Evolutionary conservation across 1,284 basidiomycete genomes (phyloP).

Genomic region (Schizophyllum amplum): DNA sequence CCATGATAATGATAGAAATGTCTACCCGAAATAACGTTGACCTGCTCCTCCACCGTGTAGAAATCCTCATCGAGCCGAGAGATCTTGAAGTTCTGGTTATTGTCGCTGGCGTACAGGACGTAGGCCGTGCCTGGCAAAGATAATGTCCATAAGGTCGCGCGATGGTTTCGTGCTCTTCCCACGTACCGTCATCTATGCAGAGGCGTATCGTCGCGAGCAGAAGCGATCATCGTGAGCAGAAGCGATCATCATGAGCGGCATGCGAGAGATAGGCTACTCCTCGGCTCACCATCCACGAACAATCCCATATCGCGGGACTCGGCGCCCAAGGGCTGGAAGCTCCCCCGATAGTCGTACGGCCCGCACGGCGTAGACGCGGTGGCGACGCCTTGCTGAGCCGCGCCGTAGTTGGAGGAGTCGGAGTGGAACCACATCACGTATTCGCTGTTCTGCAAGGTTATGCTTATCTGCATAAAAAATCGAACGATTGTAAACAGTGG

Average conservation of each 20-base stretch:
- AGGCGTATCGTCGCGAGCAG: too few relatives aligned
- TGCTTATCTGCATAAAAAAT: conserved; percentile 1
- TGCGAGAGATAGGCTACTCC: conserved; percentile 1
- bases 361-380: conserved; percentile 52
- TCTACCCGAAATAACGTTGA: conserved; percentile 38
- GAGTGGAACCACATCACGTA: conserved; percentile 72
- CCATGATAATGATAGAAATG: conserved; percentile 1
- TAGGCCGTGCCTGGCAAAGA: conserved; percentile 31
- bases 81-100: conserved; percentile 66
- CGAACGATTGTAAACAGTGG: conserved; percentile 4
- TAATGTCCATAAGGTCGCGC: not conserved
- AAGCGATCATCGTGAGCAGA: too few relatives aligned
- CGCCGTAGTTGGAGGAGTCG: conserved; percentile 55
- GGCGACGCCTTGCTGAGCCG: conserved; percentile 55
- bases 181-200: conserved; percentile 38
- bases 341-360: conserved; percentile 47
- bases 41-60: conserved; percentile 44
- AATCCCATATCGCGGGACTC: conserved; percentile 55
- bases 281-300: conserved; percentile 42
- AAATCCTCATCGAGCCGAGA: conserved; percentile 47
- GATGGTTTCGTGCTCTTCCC: not conserved
- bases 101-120: conserved; percentile 57
- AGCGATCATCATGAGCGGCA: too few relatives aligned
- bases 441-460: conserved; percentile 38
- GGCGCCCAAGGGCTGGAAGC: conserved; percentile 50